Base-by-base conservation (phyloP, 768 basidiomycete species). In the Podaxis sp. region DNA sequence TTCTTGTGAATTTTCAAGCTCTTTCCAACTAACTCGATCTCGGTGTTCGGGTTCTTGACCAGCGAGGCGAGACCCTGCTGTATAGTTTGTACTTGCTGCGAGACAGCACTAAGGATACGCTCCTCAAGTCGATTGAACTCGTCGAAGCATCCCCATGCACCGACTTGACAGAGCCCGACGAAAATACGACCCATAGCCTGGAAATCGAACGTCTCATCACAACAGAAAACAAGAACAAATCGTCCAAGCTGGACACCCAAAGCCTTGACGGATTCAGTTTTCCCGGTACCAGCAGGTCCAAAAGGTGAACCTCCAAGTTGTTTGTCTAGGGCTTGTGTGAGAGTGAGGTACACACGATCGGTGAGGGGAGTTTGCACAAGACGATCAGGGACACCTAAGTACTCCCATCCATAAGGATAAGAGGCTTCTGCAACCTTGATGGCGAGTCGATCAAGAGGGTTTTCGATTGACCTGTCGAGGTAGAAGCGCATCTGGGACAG, bases 171-270 rank as follows among this genome's bases (percentile, higher is more conserved):
- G 13, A 99, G 84, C 55, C 97, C 97, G 67, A 98, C 88, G 71
- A 99, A 99, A 67, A 99, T 98, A 64, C 97, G 91, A 64, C 97
- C 97, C 97, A 99, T 98, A 1, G 97, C 97, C 72, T 98, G 95
- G 81, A 98, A 98, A 74, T 99, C 97, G 74, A 99, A 98, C 0
- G 93, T 97, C 73, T 99, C 97, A 73, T 99, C 97, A 69, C 97
- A 99, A 71, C 97, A 98, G 78, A 99, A 99, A n/a, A 99, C 97
- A 51, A 99, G 82, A n/a, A 99, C 97, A 69, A 99, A 99, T 38
- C 97, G 88, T 42, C 97, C 97, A 4, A 99, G 86, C 68, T 97
- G 95, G 1, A 98, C 93, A 53, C 97, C 97, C 21, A 99, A 86
- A 1, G 97, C 95, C 74, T 99, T 99, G 71, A 99, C 97, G 1